Conservation (phyloP, 345 rosid species). For the Atalantia buxifolia region DNA sequence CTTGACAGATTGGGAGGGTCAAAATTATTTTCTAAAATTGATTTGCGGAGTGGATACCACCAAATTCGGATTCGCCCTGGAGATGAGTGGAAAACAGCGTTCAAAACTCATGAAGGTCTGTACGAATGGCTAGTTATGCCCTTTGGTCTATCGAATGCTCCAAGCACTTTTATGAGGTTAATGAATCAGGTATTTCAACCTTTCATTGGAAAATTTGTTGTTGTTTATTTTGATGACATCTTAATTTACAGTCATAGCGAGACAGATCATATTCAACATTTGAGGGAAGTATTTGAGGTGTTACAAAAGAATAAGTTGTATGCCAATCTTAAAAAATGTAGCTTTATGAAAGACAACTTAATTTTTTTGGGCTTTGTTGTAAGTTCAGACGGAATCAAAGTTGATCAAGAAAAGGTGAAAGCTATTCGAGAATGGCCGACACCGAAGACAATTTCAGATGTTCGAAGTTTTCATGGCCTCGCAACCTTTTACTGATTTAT, state of each 20-base stretch:
- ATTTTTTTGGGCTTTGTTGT: background rate
- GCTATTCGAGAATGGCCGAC: no score
- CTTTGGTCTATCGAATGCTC: background rate
- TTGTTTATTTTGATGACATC: background rate
- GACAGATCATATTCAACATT: background rate
- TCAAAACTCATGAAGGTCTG: background rate
- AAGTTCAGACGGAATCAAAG: background rate
- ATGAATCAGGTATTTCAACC: background rate
- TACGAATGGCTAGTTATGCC: background rate
- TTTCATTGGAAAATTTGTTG: no score
- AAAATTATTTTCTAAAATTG: no score
- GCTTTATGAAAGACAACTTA: no score
- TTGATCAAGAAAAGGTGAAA: background rate
- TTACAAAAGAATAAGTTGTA: background rate
- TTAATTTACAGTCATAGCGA: background rate
- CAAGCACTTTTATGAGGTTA: background rate
- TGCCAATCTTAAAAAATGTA: no score
- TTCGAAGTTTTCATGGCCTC: no score
- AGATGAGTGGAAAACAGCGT: no score
- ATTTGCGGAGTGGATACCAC: no score
- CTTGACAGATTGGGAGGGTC: no score
- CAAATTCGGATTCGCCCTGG: background rate
- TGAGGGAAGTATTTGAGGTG: background rate
- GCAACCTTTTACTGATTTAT: no score
- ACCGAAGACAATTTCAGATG: no score